Percentiles rank a stretch among this genome's conserved stretches.
Conservation (phyloP, 257 asterid genomes). For the Solanum pinnatisectum region DNA sequence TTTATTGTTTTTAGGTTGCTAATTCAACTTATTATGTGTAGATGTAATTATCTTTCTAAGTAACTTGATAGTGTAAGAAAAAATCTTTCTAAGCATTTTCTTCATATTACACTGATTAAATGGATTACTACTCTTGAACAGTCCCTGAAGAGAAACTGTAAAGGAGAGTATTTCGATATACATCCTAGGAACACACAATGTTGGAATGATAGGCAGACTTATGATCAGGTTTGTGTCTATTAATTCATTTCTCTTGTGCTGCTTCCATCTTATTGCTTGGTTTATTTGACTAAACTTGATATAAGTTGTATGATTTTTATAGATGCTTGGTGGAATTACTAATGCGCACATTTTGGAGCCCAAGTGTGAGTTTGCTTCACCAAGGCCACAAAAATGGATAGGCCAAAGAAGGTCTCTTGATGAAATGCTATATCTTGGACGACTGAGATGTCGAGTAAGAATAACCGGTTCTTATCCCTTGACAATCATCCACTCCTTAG, state of each 20-base stretch:
- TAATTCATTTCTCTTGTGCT: not conserved
- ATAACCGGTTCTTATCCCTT: not conserved
- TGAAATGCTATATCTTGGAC: not conserved
- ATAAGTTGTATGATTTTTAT: not conserved
- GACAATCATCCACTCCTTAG: not conserved
- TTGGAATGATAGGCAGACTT: not conserved
- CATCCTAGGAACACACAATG: conserved; percentile 2
- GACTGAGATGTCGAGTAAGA: conserved; percentile 11
- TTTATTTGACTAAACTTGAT: not conserved
- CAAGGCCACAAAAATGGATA: not conserved
- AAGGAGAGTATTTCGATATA: conserved; percentile 3
- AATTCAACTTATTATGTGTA: not conserved
- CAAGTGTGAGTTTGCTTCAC: not conserved
- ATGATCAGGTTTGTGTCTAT: conserved; percentile 4
- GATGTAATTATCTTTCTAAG: not conserved
- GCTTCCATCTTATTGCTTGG: not conserved
- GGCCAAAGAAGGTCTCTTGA: conserved; percentile 4
- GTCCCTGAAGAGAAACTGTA: conserved; percentile 10
- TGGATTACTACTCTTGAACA: not conserved
- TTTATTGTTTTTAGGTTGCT: not conserved
- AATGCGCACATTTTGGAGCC: conserved; percentile 6
- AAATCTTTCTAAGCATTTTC: not conserved
- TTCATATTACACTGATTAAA: not conserved
- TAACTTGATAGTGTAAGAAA: not conserved
- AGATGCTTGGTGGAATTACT: not conserved